Conservation (phyloP, 805 yeast genomes). For the Teunomyces aglyptinius region DNA sequence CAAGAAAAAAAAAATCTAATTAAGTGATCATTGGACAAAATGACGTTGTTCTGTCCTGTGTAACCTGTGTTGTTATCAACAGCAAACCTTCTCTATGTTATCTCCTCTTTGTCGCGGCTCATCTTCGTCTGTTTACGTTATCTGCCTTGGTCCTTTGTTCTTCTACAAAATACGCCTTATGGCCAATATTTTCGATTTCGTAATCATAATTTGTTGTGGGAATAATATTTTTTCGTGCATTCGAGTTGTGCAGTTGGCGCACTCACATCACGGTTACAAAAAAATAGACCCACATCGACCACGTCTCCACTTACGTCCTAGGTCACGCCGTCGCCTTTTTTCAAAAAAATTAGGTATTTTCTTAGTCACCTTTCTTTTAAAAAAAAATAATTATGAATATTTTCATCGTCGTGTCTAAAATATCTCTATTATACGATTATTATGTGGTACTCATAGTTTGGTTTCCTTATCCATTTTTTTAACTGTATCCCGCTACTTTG, state of each 20-base stretch:
- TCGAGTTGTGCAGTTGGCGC: neutral
- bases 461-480: neutral
- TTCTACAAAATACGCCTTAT: neutral
- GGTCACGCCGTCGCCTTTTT: neutral
- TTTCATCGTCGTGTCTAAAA: neutral
- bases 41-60: too few relatives aligned
- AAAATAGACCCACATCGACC: neutral
- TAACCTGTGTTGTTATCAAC: too few relatives aligned
- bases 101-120: neutral
- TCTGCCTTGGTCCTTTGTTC: neutral
- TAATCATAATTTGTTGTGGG: neutral
- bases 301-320: neutral
- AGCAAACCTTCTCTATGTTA: neutral
- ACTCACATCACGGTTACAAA: neutral
- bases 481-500: neutral
- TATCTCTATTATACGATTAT: conserved; percentile 5
- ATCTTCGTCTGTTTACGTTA: neutral
- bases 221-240: neutral
- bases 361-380: neutral
- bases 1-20: too few relatives aligned
- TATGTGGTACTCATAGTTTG: neutral
- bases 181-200: neutral
- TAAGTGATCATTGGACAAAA: too few relatives aligned
- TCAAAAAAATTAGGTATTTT: neutral
- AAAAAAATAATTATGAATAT: neutral